phyloP scores from a whole-genome alignment of 495 filamentous ascomycete species.

The Annulohypoxylon moriforme region DNA sequence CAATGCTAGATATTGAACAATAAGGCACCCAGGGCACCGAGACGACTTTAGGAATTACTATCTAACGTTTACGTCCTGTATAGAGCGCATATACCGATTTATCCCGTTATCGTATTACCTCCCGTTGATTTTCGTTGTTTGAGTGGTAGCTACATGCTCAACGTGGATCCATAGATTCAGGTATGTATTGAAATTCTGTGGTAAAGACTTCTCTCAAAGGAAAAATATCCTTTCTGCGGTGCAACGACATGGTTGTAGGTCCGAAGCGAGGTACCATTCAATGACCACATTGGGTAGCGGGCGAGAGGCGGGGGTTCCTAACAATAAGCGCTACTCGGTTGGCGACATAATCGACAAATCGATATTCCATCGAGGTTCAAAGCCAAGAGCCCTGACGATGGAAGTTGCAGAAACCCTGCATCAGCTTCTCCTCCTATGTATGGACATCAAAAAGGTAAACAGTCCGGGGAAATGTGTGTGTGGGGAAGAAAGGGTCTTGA shows the following conservation, averaged over 20 bases:
- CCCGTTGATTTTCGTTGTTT: constrained; percentile 7
- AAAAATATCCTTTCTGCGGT: constrained; percentile 36
- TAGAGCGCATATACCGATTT: constrained; percentile 5
- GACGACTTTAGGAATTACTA: not conserved
- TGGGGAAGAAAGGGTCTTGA: constrained; percentile 35
- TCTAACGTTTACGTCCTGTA: not conserved
- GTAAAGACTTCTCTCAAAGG: constrained; percentile 13
- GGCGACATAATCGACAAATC: constrained; percentile 18
- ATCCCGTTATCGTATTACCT: constrained; percentile 14
- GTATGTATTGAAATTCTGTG: constrained; percentile 23
- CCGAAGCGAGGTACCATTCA: constrained; percentile 41
- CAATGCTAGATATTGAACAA: constrained; percentile 16
- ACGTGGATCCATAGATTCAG: constrained; percentile 40
- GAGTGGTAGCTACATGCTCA: constrained; percentile 26
- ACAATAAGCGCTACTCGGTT: constrained; percentile 27
- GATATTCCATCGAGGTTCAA: constrained; percentile 14
- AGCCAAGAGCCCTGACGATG: constrained; percentile 18
- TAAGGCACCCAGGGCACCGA: constrained; percentile 14
- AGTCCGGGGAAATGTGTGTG: constrained; percentile 40
- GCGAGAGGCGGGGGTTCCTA: constrained; percentile 31
- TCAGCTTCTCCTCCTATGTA: constrained; percentile 15
- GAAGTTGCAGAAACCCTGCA: constrained; percentile 42
- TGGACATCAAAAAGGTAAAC: constrained; percentile 12
- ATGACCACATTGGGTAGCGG: constrained; percentile 31
- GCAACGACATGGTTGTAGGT: constrained; percentile 36